Evolutionary conservation across 768 basidiomycete genomes (phyloP).

Genomic region (Kwoniella heveanensis): DNA sequence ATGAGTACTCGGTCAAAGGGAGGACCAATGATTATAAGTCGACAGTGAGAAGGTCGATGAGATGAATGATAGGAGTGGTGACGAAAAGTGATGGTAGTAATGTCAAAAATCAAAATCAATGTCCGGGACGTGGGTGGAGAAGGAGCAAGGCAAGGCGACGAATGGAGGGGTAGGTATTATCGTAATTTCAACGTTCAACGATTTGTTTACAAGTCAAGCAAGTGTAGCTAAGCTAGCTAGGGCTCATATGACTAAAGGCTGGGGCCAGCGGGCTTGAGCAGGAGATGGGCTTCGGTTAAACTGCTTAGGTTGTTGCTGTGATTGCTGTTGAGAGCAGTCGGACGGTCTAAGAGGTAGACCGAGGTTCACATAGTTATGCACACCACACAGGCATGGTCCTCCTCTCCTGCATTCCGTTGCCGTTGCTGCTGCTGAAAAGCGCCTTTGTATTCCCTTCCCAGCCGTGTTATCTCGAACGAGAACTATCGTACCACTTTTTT

Average conservation of each 20-base stretch:
- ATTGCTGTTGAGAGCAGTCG: neutral
- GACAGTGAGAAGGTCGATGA: too few relatives aligned
- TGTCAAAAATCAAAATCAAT: neutral
- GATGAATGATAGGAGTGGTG: too few relatives aligned
- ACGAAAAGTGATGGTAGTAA: too few relatives aligned
- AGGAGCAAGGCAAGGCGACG: neutral
- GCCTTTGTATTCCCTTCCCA: too few relatives aligned
- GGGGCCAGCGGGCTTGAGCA: too few relatives aligned
- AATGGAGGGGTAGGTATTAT: neutral
- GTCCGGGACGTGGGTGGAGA: neutral
- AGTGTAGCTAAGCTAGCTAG: too few relatives aligned
- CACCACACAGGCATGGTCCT: too few relatives aligned
- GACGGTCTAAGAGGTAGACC: neutral
- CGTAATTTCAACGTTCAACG: neutral
- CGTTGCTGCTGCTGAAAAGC: too few relatives aligned
- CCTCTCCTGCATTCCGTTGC: neutral
- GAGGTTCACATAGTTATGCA: neutral
- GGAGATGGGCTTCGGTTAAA: neutral
- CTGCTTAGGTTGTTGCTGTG: neutral
- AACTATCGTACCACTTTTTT: conserved; percentile 2
- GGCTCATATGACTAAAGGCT: too few relatives aligned
- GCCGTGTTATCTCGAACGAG: too few relatives aligned
- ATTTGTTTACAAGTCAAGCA: neutral
- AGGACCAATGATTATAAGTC: too few relatives aligned
- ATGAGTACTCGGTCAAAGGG: too few relatives aligned